Conservation (phyloP, 2,329 filamentous ascomycete genomes). For the Trichoderma brevicompactum region DNA sequence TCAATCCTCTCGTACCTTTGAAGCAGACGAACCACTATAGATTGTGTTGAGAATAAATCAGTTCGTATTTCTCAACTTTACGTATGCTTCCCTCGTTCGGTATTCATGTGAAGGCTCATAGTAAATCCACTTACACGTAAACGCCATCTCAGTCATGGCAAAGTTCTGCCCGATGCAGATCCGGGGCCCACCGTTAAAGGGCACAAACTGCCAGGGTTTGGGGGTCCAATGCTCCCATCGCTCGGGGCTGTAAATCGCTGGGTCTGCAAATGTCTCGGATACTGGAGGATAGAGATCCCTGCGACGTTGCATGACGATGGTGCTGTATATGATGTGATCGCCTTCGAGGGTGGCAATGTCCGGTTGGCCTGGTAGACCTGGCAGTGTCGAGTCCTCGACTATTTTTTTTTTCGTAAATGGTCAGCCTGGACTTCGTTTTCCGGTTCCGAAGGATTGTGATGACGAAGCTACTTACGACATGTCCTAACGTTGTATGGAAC, state of each 20-base stretch:
- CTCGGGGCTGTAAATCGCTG: constrained; percentile 64
- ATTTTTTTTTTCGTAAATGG: not conserved
- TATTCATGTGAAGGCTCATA: too few relatives aligned
- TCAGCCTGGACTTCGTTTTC: too few relatives aligned
- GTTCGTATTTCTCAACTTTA: not conserved
- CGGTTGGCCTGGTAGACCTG: constrained; percentile 65
- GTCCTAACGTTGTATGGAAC: constrained; percentile 77
- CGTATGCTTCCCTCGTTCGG: not conserved
- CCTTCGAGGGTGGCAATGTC: constrained; percentile 67
- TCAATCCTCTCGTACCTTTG: constrained; percentile 63
- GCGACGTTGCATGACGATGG: constrained; percentile 75
- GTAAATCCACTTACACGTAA: constrained; percentile 30
- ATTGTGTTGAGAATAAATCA: not conserved
- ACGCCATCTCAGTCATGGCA: constrained; percentile 71
- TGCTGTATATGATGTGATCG: constrained; percentile 67
- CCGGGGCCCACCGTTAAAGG: constrained; percentile 74
- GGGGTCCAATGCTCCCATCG: constrained; percentile 68
- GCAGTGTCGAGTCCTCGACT: constrained; percentile 73
- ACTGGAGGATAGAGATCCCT: constrained; percentile 61
- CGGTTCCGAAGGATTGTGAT: too few relatives aligned
- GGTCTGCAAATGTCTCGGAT: constrained; percentile 51
- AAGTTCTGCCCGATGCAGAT: constrained; percentile 84
- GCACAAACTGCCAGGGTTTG: constrained; percentile 71
- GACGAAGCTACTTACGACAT: constrained; percentile 21
- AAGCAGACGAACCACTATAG: constrained; percentile 54